Evolutionary conservation across 2,329 filamentous ascomycete species (phyloP), one percentile per base, ranked within the genome.

Genomic region (Penicillium sp.): DNA sequence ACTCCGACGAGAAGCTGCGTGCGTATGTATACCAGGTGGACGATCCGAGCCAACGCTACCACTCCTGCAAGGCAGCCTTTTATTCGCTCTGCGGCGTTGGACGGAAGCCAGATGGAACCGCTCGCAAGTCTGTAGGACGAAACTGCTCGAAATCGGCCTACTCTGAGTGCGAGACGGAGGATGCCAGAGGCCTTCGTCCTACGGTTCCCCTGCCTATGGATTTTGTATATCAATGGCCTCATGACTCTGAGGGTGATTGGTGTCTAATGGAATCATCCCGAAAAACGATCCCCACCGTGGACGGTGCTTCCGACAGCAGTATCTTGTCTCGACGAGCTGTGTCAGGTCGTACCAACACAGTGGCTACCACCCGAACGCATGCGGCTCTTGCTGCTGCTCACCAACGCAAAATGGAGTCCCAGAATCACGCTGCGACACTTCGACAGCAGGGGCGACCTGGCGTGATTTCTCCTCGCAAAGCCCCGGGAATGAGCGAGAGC

Each of bases 351-450:
- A 66, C 64, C 27, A 70, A 71, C 42, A 58, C 66, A 3, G 63
- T 69, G 4, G 68, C 68, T 24, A 56, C 69, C 4, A 70, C 72
- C 6, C 66, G 74, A 35, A 76, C 76, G 3, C 74, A 77, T 58
- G 68, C 69, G 9, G 76, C 76, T 3, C 66, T 78, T 22, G 71
- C 65, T n/a, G 74, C 74, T 42, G 75, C 74, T 19, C 75, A 78
- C 31, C 68, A 75, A 46, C 71, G 74, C 16, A 70, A 72, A n/a
- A 67, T 72, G 55, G 75, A 75, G 39, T 58, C 72, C 0, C 76
- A 76, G 52, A 81, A 76, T 48, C 79, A 80, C 61, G 79, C 79
- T 3, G 79, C 79, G 7, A 74, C 75, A 3, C 73, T 81, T 58
- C 74, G 79, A 49, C 78, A 79, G 60, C 77, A 79, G 60, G 76